A percentile compares a stretch with the other conserved stretches of the same genome.
phyloP scores from a whole-genome alignment of 2,329 filamentous ascomycete species.

The Zymoseptoria passerinii region DNA sequence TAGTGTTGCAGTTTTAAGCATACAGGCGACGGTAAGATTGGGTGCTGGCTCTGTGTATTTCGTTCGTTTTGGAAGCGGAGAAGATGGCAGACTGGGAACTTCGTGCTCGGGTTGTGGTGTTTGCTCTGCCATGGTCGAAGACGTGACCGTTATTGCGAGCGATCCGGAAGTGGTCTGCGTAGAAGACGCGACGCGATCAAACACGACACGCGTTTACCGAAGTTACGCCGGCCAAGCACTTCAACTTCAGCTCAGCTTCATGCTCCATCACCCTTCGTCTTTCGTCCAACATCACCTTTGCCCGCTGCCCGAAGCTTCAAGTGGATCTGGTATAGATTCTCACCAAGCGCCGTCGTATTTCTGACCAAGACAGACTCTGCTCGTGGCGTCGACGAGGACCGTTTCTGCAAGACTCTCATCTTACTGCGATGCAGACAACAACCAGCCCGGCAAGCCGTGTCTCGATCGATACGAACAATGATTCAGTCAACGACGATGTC shows the following conservation, averaged over 20 bases:
- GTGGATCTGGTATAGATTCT: no score
- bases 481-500: neutral
- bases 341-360: no score
- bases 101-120: constrained; percentile 33
- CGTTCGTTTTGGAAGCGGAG: constrained; percentile 71
- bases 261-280: neutral
- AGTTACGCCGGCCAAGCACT: neutral
- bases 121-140: constrained; percentile 23
- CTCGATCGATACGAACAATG: neutral
- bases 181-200: neutral
- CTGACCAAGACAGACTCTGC: neutral
- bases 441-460: neutral
- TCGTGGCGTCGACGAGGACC: neutral
- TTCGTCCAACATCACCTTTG: neutral
- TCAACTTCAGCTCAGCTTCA: neutral
- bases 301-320: neutral
- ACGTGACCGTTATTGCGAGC: neutral
- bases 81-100: constrained; percentile 55
- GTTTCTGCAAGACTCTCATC: neutral
- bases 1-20: constrained; percentile 3
- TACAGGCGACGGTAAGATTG: constrained; percentile 31
- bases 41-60: constrained; percentile 50
- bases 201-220: neutral
- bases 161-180: neutral
- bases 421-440: neutral